Evolutionary conservation across 2,329 filamentous ascomycete species (phyloP).

Genomic region (Akanthomyces lecanii): DNA sequence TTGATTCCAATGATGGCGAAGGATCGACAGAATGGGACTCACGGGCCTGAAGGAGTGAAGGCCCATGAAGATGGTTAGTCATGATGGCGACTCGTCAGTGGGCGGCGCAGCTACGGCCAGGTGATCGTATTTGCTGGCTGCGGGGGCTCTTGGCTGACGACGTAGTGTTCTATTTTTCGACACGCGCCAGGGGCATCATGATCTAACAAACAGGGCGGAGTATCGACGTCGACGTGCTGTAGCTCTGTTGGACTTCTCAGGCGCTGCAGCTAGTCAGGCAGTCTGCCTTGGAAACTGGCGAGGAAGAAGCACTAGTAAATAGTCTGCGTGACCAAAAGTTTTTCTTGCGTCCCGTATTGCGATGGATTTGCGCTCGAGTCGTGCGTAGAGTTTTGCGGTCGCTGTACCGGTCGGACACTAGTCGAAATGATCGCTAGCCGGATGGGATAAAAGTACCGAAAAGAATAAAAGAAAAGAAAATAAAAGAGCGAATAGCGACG

Average conservation of each 20-base stretch:
- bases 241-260: neutral
- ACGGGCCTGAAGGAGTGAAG: constrained; percentile 37
- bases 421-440: constrained; percentile 8
- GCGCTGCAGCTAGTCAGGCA: neutral
- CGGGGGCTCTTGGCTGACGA: constrained; percentile 20
- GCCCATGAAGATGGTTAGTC: constrained; percentile 32
- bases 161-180: constrained; percentile 21
- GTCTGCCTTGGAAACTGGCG: neutral
- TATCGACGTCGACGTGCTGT: constrained; percentile 11
- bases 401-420: constrained; percentile 3
- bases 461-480: neutral
- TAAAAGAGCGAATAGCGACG: constrained; percentile 17
- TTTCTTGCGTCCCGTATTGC: neutral
- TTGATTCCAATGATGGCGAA: constrained; percentile 20
- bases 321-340: neutral
- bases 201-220: constrained; percentile 13
- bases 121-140: constrained; percentile 21
- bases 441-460: neutral
- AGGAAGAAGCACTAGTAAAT: neutral
- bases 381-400: neutral
- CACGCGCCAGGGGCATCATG: constrained; percentile 18
- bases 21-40: constrained; percentile 19
- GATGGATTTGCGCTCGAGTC: neutral
- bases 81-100: constrained; percentile 28
- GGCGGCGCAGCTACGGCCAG: constrained; percentile 14